These are phyloP conservation scores for Tetrahymena borealis DNA, from an alignment of 73 alveolate genomes.

Conservation along the genomic window DNA sequence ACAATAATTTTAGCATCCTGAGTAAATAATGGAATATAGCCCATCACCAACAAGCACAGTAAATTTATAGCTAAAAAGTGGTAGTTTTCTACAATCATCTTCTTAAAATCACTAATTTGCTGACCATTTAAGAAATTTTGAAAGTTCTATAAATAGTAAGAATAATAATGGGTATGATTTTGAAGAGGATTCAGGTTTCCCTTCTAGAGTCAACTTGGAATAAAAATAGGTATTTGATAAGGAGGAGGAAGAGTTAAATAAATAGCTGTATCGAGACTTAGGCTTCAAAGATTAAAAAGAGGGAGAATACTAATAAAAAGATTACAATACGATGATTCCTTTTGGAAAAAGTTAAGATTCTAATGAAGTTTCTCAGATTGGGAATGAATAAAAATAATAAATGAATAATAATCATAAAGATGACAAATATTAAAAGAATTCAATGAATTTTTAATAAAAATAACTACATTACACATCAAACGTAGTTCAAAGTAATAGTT, in stretches of 20 bases:
- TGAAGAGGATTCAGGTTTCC: neutral
- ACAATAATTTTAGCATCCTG: neutral
- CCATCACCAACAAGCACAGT: neutral
- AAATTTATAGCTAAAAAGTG: neutral
- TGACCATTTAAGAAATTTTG: neutral
- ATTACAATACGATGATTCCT: no score
- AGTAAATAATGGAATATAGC: neutral
- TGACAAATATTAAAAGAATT: neutral
- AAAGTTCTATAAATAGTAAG: no score
- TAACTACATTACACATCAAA: neutral
- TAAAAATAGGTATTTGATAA: neutral
- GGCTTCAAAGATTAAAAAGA: neutral
- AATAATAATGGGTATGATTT: neutral
- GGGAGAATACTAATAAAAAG: neutral
- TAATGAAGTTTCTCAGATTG: no score
- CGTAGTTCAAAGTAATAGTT: neutral
- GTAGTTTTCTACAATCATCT: neutral
- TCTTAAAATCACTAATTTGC: neutral
- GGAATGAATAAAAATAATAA: no score
- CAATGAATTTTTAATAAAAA: neutral
- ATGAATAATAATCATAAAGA: neutral
- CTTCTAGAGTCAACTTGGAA: neutral
- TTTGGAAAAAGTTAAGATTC: no score
- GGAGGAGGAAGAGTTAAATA: neutral
- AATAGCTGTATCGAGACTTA: neutral